phyloP scores from a whole-genome alignment of 2,329 filamentous ascomycete species.

The Aspergillus sergii region DNA sequence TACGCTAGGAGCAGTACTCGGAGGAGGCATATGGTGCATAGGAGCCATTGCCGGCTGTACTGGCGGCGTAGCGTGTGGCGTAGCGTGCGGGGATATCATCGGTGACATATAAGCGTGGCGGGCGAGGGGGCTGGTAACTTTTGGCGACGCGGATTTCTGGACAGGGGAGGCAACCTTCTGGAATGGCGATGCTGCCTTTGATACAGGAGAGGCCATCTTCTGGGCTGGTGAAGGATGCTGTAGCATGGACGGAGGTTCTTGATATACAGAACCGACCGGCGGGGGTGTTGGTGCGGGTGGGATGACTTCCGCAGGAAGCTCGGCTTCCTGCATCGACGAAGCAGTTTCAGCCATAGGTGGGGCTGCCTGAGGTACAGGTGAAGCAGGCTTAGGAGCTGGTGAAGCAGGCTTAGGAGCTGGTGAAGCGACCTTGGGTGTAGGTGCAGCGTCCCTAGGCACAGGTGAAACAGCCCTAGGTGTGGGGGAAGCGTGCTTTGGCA shows the following conservation, averaged over 20 bases:
- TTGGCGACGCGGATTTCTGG: slow-evolving; percentile 32
- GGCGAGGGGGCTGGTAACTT: slow-evolving; percentile 40
- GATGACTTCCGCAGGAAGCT: slow-evolving; percentile 6
- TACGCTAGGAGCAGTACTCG: slow-evolving; percentile 3
- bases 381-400: slow-evolving; percentile 5
- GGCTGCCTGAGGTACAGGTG: slow-evolving; percentile 4
- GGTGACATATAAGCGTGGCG: slow-evolving; percentile 39
- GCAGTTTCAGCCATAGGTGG: slow-evolving; percentile 4
- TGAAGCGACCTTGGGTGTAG: slow-evolving; percentile 2
- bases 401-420: slow-evolving; percentile 5
- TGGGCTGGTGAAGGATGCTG: slow-evolving; percentile 8
- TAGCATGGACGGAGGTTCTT: slow-evolving; percentile 14
- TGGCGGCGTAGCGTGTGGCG: slow-evolving; percentile 27
- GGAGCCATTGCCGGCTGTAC: slow-evolving; percentile 24
- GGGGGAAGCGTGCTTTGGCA: slow-evolving; percentile 15
- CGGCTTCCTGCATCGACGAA: neutral
- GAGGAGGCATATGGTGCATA: slow-evolving; percentile 22
- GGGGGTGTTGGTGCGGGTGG: slow-evolving; percentile 4
- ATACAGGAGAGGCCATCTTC: slow-evolving; percentile 18
- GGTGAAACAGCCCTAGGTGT: slow-evolving; percentile 6
- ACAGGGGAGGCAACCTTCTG: slow-evolving; percentile 24
- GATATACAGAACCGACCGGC: slow-evolving; percentile 15
- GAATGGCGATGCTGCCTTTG: slow-evolving; percentile 16
- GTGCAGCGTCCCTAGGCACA: slow-evolving; percentile 3
- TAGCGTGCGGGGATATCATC: slow-evolving; percentile 36